A percentile compares a stretch with the other conserved stretches of the same genome.
These are phyloP conservation scores for Malus hybrid DNA, from an alignment of 331 rosid species.

Conservation along the genomic window DNA sequence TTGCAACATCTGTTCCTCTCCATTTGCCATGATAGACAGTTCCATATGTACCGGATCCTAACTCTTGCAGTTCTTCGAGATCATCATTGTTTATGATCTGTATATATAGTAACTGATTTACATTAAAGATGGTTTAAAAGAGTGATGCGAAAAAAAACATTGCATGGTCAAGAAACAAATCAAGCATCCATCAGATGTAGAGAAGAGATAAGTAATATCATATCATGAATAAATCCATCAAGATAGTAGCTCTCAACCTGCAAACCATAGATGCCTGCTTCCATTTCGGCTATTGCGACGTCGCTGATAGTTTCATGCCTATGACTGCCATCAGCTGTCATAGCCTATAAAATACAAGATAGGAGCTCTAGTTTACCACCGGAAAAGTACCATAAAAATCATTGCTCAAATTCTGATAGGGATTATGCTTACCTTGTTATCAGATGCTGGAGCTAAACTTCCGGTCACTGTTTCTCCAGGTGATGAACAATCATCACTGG, in stretches of 20 bases:
- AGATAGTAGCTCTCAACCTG: conserved; percentile 49
- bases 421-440: conserved; percentile 45
- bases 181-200: not conserved
- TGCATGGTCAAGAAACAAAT: not conserved
- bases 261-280: conserved; percentile 69
- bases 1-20: conserved; percentile 98
- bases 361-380: conserved; percentile 4
- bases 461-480: conserved; percentile 19
- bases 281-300: conserved; percentile 51
- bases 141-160: too few relatives aligned
- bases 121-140: too few relatives aligned
- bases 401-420: not conserved
- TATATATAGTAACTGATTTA: not conserved
- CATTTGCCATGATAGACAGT: conserved; percentile 92
- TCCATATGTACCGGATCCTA: conserved; percentile 98
- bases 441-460: conserved; percentile 27
- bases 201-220: not conserved
- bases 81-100: conserved; percentile 77
- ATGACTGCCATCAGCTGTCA: conserved; percentile 26
- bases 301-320: conserved; percentile 36
- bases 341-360: conserved; percentile 32
- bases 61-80: conserved; percentile 75
- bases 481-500: conserved; percentile 29
- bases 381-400: conserved; percentile 8
- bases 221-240: conserved; percentile 10